phyloP scores from a whole-genome alignment of 345 rosid genomes.

The sweet orange (Citrus sinensis) region DNA sequence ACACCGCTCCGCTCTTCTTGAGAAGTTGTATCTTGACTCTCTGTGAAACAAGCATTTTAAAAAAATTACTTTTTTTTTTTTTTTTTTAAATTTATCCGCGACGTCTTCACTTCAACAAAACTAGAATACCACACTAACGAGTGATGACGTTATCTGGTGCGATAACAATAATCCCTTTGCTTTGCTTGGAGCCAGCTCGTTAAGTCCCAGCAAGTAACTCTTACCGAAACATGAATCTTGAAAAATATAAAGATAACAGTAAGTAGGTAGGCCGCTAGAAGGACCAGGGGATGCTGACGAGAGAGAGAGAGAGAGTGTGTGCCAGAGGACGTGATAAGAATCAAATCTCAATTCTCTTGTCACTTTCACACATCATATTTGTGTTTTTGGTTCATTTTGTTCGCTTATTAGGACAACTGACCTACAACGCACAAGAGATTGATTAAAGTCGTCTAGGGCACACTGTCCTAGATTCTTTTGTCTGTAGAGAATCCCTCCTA shows the following conservation, averaged over 20 bases:
- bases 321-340: background rate
- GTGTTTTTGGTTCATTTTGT: background rate
- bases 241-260: background rate
- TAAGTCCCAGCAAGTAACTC: too few species aligned
- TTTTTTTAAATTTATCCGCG: too few species aligned
- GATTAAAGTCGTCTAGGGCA: background rate
- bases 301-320: background rate
- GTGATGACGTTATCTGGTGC: fast-evolving
- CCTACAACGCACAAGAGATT: background rate
- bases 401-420: background rate
- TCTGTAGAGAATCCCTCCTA: background rate
- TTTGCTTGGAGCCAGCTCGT: too few species aligned
- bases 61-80: too few species aligned
- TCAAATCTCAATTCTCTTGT: slow-evolving; percentile 5
- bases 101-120: too few species aligned
- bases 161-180: background rate
- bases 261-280: too few species aligned
- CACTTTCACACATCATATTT: background rate
- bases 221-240: too few species aligned
- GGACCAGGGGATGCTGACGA: background rate
- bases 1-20: too few species aligned
- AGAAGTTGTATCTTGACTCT: too few species aligned
- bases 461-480: background rate
- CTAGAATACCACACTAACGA: too few species aligned
- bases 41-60: too few species aligned